Evolutionary conservation across 306 rosid species (phyloP), one percentile per base, ranked within the genome.

Genomic region (Dryas drummondii): DNA sequence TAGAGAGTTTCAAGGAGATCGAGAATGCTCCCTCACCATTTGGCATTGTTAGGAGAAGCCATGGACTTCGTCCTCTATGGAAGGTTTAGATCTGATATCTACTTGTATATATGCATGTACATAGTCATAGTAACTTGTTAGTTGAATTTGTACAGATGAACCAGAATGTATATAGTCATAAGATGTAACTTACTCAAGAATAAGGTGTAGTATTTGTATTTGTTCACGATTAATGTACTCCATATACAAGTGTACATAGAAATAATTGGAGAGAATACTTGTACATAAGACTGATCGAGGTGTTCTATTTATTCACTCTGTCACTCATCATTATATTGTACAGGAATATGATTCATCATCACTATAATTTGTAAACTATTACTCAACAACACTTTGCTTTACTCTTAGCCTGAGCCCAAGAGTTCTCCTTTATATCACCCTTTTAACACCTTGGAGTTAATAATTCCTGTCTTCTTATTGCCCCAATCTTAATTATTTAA

Each of bases 1-100:
- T 88, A 19, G 85, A 80, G 41, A 59, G 76, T 65, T 81, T 81
- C 47, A 40, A 37, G 61, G 77, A 70, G 68, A 40, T 55, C 22
- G 64, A 75, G 11, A 69, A 22, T 42, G 32, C 61, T 16, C 62
- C 72, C 7, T 68, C 47, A 50, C 40, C 72, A 16, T 15, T 77
- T 4, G 65, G 76, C 3, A 55, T 8, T 22, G 77, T 53, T 9
- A 46, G 9, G 27, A 70, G 73, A 68, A 52, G 82, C 40, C 82
- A 63, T 71, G 66, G 8, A 8, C 72, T 67, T 46, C 66, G 72
- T 10, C 68, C 77, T 46, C 58, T 78, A 15, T 63, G 76, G 66
- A 78, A 78, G 71, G 77, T 69, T 19, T 59, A 76, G 49, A 66
- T 40, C 52, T 10, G 27, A 55, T 76, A 59, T 12, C 1, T 12